A percentile compares a stretch with the other conserved stretches of the same genome.
These are phyloP conservation scores for Nitzschia palea DNA, from an alignment of 108 stramenopile genomes.

Conservation along the genomic window DNA sequence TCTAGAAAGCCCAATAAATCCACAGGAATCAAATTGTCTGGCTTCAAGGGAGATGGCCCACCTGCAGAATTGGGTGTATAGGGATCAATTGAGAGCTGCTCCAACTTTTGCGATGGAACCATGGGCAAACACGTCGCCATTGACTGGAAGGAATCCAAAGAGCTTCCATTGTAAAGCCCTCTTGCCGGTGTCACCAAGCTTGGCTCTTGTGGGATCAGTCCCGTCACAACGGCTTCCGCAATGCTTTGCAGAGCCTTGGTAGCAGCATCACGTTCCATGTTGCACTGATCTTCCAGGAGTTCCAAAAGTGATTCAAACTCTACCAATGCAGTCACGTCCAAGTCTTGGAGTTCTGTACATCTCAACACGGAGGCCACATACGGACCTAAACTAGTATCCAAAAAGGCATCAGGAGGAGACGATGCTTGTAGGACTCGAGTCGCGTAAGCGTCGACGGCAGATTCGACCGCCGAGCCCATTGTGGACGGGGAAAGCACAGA, in stretches of 20 bases:
- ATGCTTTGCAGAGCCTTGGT: conserved; percentile 47
- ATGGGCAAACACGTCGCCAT: conserved; percentile 15
- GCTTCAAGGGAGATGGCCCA: conserved; percentile 46
- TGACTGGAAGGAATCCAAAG: conserved; percentile 26
- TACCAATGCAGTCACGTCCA: conserved; percentile 28
- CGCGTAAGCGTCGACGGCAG: conserved; percentile 64
- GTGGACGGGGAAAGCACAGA: conserved; percentile 4
- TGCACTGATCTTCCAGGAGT: conserved; percentile 70
- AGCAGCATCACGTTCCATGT: conserved; percentile 39
- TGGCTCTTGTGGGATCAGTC: conserved; percentile 24
- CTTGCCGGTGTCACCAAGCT: neutral
- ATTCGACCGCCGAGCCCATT: conserved; percentile 35
- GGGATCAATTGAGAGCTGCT: conserved; percentile 9
- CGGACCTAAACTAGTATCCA: conserved; percentile 61
- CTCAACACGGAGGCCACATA: conserved; percentile 66
- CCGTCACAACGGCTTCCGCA: conserved; percentile 51
- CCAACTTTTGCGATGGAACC: neutral
- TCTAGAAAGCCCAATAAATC: conserved; percentile 57
- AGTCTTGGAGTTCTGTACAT: conserved; percentile 21
- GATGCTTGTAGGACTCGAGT: conserved; percentile 34
- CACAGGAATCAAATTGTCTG: conserved; percentile 51
- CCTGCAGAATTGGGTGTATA: conserved; percentile 19
- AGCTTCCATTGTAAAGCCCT: conserved; percentile 6
- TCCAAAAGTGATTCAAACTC: conserved; percentile 72
- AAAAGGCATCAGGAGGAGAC: conserved; percentile 47